These are phyloP conservation scores for Anthracocystis panici-leucophaei DNA, from an alignment of 1,284 basidiomycete genomes.

Conservation along the genomic window DNA sequence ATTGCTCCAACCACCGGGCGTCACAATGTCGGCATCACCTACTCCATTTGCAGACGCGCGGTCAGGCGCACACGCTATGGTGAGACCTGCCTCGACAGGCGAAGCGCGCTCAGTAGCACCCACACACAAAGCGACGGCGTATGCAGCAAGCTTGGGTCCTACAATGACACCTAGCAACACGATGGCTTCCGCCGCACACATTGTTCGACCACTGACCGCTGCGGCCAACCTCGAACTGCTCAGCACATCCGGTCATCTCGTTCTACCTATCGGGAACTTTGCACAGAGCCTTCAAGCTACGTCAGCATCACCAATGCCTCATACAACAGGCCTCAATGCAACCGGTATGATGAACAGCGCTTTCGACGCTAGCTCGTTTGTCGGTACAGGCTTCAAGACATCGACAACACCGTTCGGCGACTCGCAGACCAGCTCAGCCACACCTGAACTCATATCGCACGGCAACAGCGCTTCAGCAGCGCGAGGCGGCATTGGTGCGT, in stretches of 20 bases:
- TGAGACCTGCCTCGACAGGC: conserved; percentile 37
- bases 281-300: conserved; percentile 12
- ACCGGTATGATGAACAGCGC: background rate
- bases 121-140: conserved; percentile 14
- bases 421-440: conserved; percentile 31
- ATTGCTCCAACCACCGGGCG: background rate
- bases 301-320: conserved; percentile 24
- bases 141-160: conserved; percentile 10
- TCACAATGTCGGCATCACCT: background rate
- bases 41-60: background rate
- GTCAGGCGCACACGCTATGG: conserved; percentile 4
- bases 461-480: conserved; percentile 4
- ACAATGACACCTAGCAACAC: background rate
- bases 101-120: conserved; percentile 9
- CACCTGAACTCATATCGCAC: conserved; percentile 28
- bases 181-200: conserved; percentile 14
- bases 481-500: background rate
- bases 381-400: conserved; percentile 10
- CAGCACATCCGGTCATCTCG: conserved; percentile 14
- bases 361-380: conserved; percentile 6
- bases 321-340: background rate
- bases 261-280: conserved; percentile 10
- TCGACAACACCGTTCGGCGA: conserved; percentile 14
- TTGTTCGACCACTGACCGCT: conserved; percentile 35
- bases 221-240: conserved; percentile 23